Base-by-base conservation (phyloP, 805 yeast genomes). In the Saturnispora besseyi region DNA sequence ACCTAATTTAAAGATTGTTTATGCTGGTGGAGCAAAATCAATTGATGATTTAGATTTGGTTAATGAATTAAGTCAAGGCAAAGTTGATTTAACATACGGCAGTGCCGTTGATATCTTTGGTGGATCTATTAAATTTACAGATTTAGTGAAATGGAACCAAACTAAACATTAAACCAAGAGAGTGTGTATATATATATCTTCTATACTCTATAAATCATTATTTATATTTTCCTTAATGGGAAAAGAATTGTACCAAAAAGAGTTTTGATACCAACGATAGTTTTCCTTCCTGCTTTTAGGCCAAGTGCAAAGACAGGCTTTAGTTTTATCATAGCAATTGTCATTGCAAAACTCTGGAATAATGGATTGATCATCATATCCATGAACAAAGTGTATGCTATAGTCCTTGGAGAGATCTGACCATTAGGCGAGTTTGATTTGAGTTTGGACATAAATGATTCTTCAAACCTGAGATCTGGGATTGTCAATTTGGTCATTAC, bases 1-100 rank as follows among this genome's bases (percentile, higher is more conserved):
- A 21, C 7, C 36, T 2, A 77, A 75, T 28, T 73, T 86, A 2
- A 89, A 85, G 32, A 79, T 87, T 4, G 96, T 91, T 2, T 93
- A 93, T 64, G 99, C 99, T 30, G 99, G 99, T 12, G 99, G 99
- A 3, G 99, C 97, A 26, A 82, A 79, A 58, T 76, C 77, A 62
- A 62, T 86, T 0, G 64, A 67, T 0, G 99, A 93, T 62, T 73
- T 93, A 54, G 72, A 68, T 5, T 68, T 74, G 26, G 98, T 93
- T 2, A 65, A 80, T 9, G 53, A 63, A 41, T 68, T 93, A 59
- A 87, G 96, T 62, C 60, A 67, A 2, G 96, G 96, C 3, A 83
- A 77, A 59, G 96, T 93, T 12, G 98, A 93, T 62, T 71, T 93
- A 62, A 93, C 99, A 0, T 90, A 70, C 61, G 99, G 99, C 2